phyloP scores from a whole-genome alignment of 768 basidiomycete genomes.

The Mycena crocata region DNA sequence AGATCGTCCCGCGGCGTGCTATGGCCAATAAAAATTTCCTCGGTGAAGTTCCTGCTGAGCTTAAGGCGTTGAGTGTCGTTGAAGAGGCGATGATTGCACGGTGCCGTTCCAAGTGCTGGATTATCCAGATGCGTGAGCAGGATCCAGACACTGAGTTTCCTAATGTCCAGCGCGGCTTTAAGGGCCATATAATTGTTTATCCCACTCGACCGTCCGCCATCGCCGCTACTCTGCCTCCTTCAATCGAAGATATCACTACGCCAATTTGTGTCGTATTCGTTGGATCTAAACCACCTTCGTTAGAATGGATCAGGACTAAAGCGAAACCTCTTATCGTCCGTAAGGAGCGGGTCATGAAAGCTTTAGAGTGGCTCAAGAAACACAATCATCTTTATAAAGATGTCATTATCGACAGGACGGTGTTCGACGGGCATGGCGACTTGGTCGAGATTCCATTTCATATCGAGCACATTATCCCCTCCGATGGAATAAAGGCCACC shows the following conservation, averaged over 20 bases:
- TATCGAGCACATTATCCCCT: neutral
- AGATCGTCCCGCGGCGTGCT: neutral
- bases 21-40: slow-evolving; percentile 12
- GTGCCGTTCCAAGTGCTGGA: no score
- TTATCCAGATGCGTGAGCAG: neutral
- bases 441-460: neutral
- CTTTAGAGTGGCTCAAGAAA: neutral
- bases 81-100: no score
- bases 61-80: neutral
- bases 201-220: slow-evolving; percentile 36
- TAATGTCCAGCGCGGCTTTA: slow-evolving; percentile 33
- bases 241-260: slow-evolving; percentile 35
- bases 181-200: slow-evolving; percentile 40
- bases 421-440: neutral
- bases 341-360: neutral
- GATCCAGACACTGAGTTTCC: neutral
- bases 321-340: slow-evolving; percentile 35
- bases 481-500: neutral
- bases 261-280: slow-evolving; percentile 41
- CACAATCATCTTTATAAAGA: neutral
- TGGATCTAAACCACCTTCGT: slow-evolving; percentile 28
- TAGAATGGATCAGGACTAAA: slow-evolving; percentile 34
- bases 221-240: slow-evolving; percentile 28
- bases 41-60: neutral
- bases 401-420: neutral